Evolutionary conservation across 345 rosid species (phyloP).

Genomic region (Gossypium longicalyx): DNA sequence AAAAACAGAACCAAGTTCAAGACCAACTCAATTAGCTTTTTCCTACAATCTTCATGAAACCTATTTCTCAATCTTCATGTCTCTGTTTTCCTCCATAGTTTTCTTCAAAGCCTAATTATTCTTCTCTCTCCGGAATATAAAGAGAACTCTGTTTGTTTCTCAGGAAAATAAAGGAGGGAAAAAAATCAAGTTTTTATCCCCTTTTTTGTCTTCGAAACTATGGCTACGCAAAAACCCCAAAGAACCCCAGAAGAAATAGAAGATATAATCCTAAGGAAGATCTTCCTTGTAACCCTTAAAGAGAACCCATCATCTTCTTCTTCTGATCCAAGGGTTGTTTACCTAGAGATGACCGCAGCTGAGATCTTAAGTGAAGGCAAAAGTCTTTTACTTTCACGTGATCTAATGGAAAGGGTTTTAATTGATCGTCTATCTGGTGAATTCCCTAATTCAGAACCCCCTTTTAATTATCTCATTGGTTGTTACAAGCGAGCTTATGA

Average conservation of each 20-base stretch:
- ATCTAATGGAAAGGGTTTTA: slow-evolving; percentile 67
- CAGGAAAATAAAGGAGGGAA: neutral
- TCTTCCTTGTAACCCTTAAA: slow-evolving; percentile 56
- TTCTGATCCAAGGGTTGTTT: slow-evolving; percentile 51
- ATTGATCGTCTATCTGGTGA: slow-evolving; percentile 80
- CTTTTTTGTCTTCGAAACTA: neutral
- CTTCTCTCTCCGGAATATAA: neutral
- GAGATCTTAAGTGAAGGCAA: slow-evolving; percentile 94
- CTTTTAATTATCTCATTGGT: slow-evolving; percentile 64
- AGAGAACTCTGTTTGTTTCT: neutral
- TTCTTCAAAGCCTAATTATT: neutral
- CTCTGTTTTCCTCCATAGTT: neutral
- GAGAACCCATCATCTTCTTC: slow-evolving; percentile 22
- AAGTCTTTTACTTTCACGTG: slow-evolving; percentile 60
- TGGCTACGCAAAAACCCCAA: slow-evolving; percentile 51
- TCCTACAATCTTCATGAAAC: neutral
- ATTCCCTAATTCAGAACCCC: slow-evolving; percentile 53
- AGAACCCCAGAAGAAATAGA: slow-evolving; percentile 74
- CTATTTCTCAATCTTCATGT: neutral
- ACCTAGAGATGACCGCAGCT: slow-evolving; percentile 80
- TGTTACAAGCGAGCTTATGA: slow-evolving; percentile 77
- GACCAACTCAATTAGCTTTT: neutral
- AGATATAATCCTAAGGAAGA: slow-evolving; percentile 83
- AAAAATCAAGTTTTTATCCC: neutral
- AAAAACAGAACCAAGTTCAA: neutral